Base-by-base conservation (phyloP, 306 rosid species). In the Fagus crenata region DNA sequence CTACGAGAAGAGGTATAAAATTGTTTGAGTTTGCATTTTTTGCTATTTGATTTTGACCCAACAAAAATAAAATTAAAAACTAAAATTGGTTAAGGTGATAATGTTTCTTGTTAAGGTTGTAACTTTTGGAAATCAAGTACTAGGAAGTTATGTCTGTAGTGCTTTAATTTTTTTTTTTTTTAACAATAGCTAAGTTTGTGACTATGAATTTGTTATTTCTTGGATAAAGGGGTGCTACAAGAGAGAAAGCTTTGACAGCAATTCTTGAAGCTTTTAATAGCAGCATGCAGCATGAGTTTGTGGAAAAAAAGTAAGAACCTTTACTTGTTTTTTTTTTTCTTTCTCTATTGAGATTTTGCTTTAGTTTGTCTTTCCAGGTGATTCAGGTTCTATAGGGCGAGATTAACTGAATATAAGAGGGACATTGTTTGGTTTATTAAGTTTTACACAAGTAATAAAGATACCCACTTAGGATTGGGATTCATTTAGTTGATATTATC, bases 291-390 rank as follows among this genome's bases (percentile, higher is more conserved):
- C 86, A 89, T 85, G 83, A 88, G 58, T 92, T 92, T 75, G 88
- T 92, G 74, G 96, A 95, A 53, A 90, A 90, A 80, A 95, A 92
- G 98, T 92, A 85, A 82, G 97, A 43, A 41, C 46, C 35, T 82
- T 18, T 22, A 22, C 28, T 71, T 18, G 6, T 53, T 35, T 7
- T 13, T 0, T 28, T 36, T 54, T 33, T 28, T 36, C 67, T 58
- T 33, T 60, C 18, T 42, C 41, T 14, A 8, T 51, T 15, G 36
- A 13, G 54, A 77, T 18, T 46, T 14, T 39, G 31, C 8, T 69
- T 46, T 68, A 40, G 22, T 53, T 3, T 39, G 55, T 22, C 18
- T 13, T 14, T 69, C 2, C 59, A 2, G 18, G 4, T 49, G 14
- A 56, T 49, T 77, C 71, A 35, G 68, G 32, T 67, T 18, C 69